Conservation (phyloP, 2,329 filamentous ascomycete genomes). For the Aspergillus ochraceus region DNA sequence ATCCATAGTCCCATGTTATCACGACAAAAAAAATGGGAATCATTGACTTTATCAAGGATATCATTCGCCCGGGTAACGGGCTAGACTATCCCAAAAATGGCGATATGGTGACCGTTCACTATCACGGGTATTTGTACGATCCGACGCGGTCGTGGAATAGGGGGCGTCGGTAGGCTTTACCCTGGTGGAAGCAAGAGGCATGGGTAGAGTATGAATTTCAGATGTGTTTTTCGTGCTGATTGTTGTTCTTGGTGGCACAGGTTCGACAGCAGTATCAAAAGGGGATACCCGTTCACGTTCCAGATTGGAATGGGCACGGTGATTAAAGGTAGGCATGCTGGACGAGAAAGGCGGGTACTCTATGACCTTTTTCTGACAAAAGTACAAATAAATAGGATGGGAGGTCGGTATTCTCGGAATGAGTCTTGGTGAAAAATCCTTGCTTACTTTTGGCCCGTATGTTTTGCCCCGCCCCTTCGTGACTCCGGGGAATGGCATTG, state of each 20-base stretch:
- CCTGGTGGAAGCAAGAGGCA: background rate
- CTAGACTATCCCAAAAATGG: slow-evolving; percentile 18
- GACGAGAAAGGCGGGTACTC: background rate
- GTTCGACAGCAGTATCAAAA: slow-evolving; percentile 22
- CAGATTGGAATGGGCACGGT: slow-evolving; percentile 19
- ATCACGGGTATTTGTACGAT: slow-evolving; percentile 23
- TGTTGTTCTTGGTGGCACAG: background rate
- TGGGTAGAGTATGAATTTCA: background rate
- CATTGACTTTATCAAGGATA: slow-evolving; percentile 23
- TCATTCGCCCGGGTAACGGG: slow-evolving; percentile 20
- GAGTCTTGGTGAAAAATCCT: slow-evolving; percentile 20
- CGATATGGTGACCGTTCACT: slow-evolving; percentile 21
- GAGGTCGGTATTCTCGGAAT: slow-evolving; percentile 18
- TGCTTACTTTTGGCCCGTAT: slow-evolving; percentile 21
- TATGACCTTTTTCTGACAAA: no score
- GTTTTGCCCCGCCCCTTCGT: background rate
- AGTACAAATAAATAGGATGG: slow-evolving; percentile 9
- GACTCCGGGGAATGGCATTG: background rate
- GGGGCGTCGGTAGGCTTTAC: slow-evolving; percentile 14
- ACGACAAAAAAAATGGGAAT: slow-evolving; percentile 11
- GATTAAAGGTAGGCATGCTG: slow-evolving; percentile 13
- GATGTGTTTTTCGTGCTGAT: background rate
- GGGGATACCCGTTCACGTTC: slow-evolving; percentile 18
- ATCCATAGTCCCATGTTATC: background rate
- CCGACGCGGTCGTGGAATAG: slow-evolving; percentile 19